A percentile compares a stretch with the other conserved stretches of the same genome.
Conservation (phyloP, 2,329 filamentous ascomycete species). For the Biscogniauxia marginata region DNA sequence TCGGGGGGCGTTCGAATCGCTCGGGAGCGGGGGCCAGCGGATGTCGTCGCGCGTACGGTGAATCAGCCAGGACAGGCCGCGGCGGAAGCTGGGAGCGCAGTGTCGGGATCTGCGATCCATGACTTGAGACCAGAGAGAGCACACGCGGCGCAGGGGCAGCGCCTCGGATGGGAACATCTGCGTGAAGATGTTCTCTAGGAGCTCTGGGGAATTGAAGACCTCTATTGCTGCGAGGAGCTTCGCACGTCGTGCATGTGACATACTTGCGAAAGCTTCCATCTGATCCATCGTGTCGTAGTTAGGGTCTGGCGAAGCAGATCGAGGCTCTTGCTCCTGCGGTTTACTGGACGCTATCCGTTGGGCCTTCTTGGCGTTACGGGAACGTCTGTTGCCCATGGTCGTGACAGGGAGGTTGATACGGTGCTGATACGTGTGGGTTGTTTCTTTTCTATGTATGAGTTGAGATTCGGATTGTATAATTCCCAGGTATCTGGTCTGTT, state of each 20-base stretch:
- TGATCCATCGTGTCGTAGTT: background rate
- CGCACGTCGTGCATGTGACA: background rate
- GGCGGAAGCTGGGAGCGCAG: background rate
- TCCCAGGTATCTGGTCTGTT: no score
- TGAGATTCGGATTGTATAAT: no score
- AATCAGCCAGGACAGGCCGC: background rate
- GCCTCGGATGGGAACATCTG: background rate
- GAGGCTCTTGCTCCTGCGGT: no score
- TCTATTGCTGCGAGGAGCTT: background rate
- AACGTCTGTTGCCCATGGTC: no score
- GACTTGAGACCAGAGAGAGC: background rate
- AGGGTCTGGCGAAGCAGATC: no score
- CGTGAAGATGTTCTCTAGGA: background rate
- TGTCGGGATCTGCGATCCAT: background rate
- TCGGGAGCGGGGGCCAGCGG: no score
- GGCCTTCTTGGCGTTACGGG: no score
- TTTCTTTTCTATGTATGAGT: no score
- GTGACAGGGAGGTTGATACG: no score
- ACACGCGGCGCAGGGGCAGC: background rate
- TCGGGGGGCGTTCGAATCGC: background rate
- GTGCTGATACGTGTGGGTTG: no score
- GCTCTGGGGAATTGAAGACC: background rate
- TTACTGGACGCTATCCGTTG: background rate
- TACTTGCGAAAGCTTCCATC: background rate
- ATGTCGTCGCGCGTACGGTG: background rate